Conservation (phyloP, 768 basidiomycete genomes). For the Pleurotus sapidus region DNA sequence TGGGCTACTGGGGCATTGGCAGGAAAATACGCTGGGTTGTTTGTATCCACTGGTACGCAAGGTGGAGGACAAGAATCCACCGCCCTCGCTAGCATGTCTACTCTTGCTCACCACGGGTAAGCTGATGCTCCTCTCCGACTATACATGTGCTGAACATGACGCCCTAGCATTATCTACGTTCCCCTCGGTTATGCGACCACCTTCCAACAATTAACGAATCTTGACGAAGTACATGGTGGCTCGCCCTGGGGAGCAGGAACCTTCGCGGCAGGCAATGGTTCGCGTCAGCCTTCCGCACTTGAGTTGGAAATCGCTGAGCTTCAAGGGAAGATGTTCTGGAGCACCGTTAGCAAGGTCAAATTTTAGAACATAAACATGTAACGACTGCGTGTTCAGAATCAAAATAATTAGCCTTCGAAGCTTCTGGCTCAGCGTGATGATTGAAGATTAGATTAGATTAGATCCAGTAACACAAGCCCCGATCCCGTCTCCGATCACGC, state of each 20-base stretch:
- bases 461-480: too few relatives aligned
- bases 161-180: slow-evolving; percentile 52
- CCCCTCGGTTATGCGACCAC: slow-evolving; percentile 67
- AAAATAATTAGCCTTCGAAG: too few relatives aligned
- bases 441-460: too few relatives aligned
- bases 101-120: slow-evolving; percentile 61
- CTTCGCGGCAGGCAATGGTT: slow-evolving; percentile 42
- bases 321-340: slow-evolving; percentile 55
- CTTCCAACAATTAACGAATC: slow-evolving; percentile 35
- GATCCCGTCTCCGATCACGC: too few relatives aligned
- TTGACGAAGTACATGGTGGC: slow-evolving; percentile 55
- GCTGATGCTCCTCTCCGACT: background rate
- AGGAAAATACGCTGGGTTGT: slow-evolving; percentile 75
- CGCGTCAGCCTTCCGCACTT: slow-evolving; percentile 43
- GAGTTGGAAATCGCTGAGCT: slow-evolving; percentile 49
- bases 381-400: too few relatives aligned
- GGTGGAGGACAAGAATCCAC: slow-evolving; percentile 83
- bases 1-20: slow-evolving; percentile 58
- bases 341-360: slow-evolving; percentile 37
- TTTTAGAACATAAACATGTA: slow-evolving; percentile 7
- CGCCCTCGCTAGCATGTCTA: slow-evolving; percentile 46
- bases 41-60: slow-evolving; percentile 68
- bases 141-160: background rate
- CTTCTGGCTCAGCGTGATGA: too few relatives aligned
- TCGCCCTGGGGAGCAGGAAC: slow-evolving; percentile 80